Evolutionary conservation across 495 filamentous ascomycete genomes (phyloP).

Genomic region (Amphirosellinia nigrospora): DNA sequence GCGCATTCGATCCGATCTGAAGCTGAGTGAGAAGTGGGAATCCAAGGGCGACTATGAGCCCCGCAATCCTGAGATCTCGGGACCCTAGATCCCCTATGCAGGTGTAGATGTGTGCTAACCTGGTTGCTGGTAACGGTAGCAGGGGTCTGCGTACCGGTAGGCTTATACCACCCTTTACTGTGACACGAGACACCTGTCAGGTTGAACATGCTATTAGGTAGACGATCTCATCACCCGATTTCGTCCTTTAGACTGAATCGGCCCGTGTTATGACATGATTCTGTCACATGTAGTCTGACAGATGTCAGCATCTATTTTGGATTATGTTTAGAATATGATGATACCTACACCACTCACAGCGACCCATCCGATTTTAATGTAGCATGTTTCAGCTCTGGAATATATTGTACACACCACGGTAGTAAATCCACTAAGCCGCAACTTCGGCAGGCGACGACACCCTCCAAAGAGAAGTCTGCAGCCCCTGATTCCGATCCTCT

Average conservation of each 20-base stretch:
- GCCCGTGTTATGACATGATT: background rate
- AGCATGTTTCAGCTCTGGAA: slow-evolving; percentile 3
- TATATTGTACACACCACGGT: background rate
- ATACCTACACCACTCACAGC: background rate
- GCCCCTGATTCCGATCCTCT: slow-evolving; percentile 10
- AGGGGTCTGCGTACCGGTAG: slow-evolving; percentile 8
- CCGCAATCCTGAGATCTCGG: slow-evolving; percentile 5
- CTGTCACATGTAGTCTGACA: background rate
- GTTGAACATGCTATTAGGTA: background rate
- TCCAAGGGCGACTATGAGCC: background rate
- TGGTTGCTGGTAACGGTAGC: slow-evolving; percentile 14
- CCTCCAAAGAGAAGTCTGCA: background rate
- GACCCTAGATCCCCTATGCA: background rate
- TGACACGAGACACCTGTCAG: slow-evolving; percentile 3
- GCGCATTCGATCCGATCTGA: background rate
- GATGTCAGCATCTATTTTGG: background rate
- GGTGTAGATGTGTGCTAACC: background rate
- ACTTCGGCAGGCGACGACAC: background rate
- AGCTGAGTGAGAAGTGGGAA: slow-evolving; percentile 14
- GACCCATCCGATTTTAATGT: background rate
- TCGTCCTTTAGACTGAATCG: background rate
- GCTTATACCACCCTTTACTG: background rate
- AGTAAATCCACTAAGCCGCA: background rate
- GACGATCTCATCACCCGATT: background rate
- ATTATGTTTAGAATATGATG: background rate